Evolutionary conservation across 768 basidiomycete species (phyloP).

Genomic region (Roridomyces roridus): DNA sequence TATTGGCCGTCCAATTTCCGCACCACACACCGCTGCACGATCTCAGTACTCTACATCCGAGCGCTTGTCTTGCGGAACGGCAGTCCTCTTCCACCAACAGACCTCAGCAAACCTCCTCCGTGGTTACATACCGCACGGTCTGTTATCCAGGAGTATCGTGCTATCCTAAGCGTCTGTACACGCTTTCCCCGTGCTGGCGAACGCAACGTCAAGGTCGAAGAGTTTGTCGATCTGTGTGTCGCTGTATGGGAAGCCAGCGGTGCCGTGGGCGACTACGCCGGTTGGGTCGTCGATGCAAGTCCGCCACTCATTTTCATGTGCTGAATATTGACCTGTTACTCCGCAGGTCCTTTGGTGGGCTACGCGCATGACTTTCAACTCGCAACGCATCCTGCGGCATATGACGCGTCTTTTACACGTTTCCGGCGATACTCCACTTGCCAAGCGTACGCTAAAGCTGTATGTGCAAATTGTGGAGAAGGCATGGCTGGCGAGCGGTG

Average conservation of each 20-base stretch:
- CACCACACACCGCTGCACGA: slow-evolving; percentile 72
- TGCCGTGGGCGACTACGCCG: slow-evolving; percentile 62
- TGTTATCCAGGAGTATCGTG: slow-evolving; percentile 74
- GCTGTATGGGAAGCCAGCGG: slow-evolving; percentile 83
- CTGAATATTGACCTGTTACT: background rate
- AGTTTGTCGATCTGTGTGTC: slow-evolving; percentile 82
- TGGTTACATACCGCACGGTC: slow-evolving; percentile 74
- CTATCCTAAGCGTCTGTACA: slow-evolving; percentile 70
- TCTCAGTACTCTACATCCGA: slow-evolving; percentile 75
- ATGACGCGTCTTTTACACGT: slow-evolving; percentile 77
- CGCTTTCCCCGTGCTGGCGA: slow-evolving; percentile 84
- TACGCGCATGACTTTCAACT: slow-evolving; percentile 93
- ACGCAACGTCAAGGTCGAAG: slow-evolving; percentile 78
- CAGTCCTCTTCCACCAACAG: slow-evolving; percentile 17
- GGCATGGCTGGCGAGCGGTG: slow-evolving; percentile 67
- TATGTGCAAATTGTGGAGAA: slow-evolving; percentile 89
- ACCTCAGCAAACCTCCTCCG: slow-evolving; percentile 41
- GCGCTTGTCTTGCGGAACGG: slow-evolving; percentile 66
- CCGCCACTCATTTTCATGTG: slow-evolving; percentile 2
- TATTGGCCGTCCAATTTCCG: slow-evolving; percentile 86
- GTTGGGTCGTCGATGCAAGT: slow-evolving; percentile 86
- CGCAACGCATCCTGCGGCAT: slow-evolving; percentile 83
- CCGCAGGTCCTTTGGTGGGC: slow-evolving; percentile 90
- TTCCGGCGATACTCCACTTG: slow-evolving; percentile 63
- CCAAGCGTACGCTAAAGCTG: slow-evolving; percentile 76